Evolutionary conservation across 495 filamentous ascomycete species (phyloP), one percentile per base, ranked within the genome.

Genomic region (Cladorrhinum samala): DNA sequence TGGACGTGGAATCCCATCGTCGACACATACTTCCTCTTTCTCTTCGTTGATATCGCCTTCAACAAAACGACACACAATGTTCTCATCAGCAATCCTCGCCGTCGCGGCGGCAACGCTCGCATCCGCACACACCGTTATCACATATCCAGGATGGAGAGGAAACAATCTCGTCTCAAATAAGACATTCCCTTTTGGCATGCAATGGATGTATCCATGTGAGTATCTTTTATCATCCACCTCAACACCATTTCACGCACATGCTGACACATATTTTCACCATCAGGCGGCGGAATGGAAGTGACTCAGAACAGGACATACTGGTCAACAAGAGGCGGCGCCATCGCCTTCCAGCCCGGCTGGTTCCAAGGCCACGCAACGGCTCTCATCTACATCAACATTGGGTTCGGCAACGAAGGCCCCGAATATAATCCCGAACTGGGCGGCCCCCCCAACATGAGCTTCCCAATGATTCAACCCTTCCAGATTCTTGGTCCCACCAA

Each of bases 201-300:
- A 96, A 73, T 97, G 93, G 92, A 84, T 86, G 68, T 99, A 96
- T 77, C 93, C 94, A 71, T 99, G 93, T 98, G 74, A 76, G 88
- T 74, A 47, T 14, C 24, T 18, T 25, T 36, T 9, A 19, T 13
- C 16, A 33, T 9, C 8, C 24, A 3, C 18, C 42, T 20, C 42
- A 21, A 14, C 20, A 45, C 20, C 19, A 45, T 14, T 19, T 23
- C 14, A 30, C 14, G 24, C 45, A 47, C 33, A 14, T n/a, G 58
- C 53, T 64, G 39, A 65, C 55, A 53, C 40, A 19, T 52, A 21
- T 19, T n/a, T n/a, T n/a, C n/a, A n/a, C n/a, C 13, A 1, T 19
- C 61, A 98, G 93, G 93, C 67, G 94, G 92, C 47, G 94, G 94
- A 52, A 82, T 94, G 76, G 68, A 76, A 38, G 78, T 82, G 30